Evolutionary conservation across 768 basidiomycete species (phyloP), one percentile per base, ranked within the genome.

Genomic region (Lactarius akahatsu): DNA sequence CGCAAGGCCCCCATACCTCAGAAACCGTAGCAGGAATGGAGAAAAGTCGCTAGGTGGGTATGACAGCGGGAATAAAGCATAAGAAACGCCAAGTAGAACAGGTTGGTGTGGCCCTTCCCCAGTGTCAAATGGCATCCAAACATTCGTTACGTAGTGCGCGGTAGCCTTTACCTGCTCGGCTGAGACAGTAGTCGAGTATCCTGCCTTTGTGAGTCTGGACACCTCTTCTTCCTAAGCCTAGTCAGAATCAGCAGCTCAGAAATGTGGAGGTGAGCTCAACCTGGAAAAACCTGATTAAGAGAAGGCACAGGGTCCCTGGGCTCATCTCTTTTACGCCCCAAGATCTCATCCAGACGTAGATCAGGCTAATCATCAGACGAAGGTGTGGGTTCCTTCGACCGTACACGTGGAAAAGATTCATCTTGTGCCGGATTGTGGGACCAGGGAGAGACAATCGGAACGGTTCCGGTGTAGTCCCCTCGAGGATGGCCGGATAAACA

Each of bases 201-300:
- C 59, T 34, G 63, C 18, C 3, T 54, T 40, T 4, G 40, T 41
- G 13, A 62, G 59, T 28, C 15, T 63, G n/a, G 43, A n/a, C 34
- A 68, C 59, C 47, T 68, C 55, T 34, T 62, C 58, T 43, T 63
- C 69, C 61, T 60, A 52, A 41, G 23, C 34, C 38, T 57, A 5
- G 55, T 64, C 7, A 63, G 66, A 57, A 26, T 40, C n/a, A 30
- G 28, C 13, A 41, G 18, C 50, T 54, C 20, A 7, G 30, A 34
- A 47, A 30, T 34, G 26, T 40, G 3, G 43, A 64, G 45, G 15
- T 16, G n/a, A 23, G 20, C 40, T 34, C 2, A 52, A 69, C 70
- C 57, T 70, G 70, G 54, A 69, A 62, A 62, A 69, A 70, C 58
- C 59, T 70, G 52, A 65, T 61, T 26, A 70, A 18, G 34, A 70